Evolutionary conservation across 2,329 filamentous ascomycete species (phyloP).

Genomic region (Beauveria rudraprayagi): DNA sequence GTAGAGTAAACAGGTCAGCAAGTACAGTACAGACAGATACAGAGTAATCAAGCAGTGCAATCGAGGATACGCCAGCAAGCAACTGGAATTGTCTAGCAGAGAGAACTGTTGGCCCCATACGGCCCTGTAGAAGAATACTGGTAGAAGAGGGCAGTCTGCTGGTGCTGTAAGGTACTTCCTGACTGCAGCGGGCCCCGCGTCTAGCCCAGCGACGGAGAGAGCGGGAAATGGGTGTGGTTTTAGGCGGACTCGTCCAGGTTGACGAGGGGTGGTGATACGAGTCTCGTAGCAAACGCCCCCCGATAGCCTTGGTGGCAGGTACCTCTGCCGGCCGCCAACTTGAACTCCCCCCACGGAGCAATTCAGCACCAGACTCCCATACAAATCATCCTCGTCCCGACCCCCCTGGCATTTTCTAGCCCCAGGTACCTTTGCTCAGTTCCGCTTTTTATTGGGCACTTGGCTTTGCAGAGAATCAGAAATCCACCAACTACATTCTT

Average conservation of each 20-base stretch:
- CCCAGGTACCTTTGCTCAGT: not conserved
- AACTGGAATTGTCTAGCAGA: no score
- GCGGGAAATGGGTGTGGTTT: conserved; percentile 2
- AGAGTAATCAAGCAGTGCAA: no score
- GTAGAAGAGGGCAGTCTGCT: no score
- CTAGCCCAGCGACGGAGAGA: not conserved
- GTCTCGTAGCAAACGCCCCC: not conserved
- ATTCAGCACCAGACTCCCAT: not conserved
- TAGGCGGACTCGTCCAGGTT: not conserved
- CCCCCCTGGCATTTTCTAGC: not conserved
- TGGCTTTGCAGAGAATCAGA: not conserved
- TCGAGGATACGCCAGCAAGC: no score
- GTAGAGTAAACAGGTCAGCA: not conserved
- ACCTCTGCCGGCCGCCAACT: not conserved
- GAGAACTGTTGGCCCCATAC: no score
- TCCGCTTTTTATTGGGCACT: not conserved
- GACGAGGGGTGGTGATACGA: not conserved
- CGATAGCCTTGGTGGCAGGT: conserved; percentile 2
- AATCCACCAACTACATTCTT: conserved; percentile 3
- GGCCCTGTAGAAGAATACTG: no score
- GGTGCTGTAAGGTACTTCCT: no score
- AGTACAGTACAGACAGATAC: no score
- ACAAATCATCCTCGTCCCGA: not conserved
- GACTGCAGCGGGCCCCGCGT: no score
- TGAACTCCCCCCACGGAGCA: not conserved